Conservation (phyloP, 148 eudicot species). For the Mesembryanthemum crystallinum region DNA sequence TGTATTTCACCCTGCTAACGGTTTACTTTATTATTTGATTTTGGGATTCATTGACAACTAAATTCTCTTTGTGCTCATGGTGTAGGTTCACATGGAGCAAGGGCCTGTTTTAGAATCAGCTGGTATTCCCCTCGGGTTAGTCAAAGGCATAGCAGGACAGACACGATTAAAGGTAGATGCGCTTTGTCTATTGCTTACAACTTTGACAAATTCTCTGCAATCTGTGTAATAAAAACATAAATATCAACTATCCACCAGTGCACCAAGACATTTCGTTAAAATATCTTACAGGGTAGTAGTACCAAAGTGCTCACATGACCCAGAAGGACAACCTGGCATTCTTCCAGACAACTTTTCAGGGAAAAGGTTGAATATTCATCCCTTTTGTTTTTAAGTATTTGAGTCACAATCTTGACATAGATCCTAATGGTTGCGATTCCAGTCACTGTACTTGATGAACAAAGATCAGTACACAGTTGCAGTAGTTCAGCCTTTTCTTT, state of each 20-base stretch:
- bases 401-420: conserved; percentile 15
- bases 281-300: conserved; percentile 35
- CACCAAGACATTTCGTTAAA: conserved; percentile 32
- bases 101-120: conserved; percentile 86
- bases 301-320: conserved; percentile 29
- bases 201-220: not conserved
- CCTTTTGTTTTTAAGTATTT: conserved; percentile 26
- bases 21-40: not conserved
- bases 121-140: conserved; percentile 91
- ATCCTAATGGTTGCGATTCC: not conserved
- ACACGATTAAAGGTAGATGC: conserved; percentile 70
- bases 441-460: not conserved
- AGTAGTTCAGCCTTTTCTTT: not conserved
- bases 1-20: not conserved
- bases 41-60: not conserved
- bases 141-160: conserved; percentile 98
- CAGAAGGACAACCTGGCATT: conserved; percentile 31
- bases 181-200: conserved; percentile 6
- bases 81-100: conserved; percentile 94
- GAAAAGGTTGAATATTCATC: conserved; percentile 32
- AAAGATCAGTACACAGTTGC: not conserved
- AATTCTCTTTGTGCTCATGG: conserved; percentile 1
- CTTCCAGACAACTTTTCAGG: conserved; percentile 29
- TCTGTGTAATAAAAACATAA: conserved; percentile 4
- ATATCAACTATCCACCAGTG: conserved; percentile 22